phyloP scores from a whole-genome alignment of 1,284 basidiomycete genomes.

The Ceratobasidium sp. region DNA sequence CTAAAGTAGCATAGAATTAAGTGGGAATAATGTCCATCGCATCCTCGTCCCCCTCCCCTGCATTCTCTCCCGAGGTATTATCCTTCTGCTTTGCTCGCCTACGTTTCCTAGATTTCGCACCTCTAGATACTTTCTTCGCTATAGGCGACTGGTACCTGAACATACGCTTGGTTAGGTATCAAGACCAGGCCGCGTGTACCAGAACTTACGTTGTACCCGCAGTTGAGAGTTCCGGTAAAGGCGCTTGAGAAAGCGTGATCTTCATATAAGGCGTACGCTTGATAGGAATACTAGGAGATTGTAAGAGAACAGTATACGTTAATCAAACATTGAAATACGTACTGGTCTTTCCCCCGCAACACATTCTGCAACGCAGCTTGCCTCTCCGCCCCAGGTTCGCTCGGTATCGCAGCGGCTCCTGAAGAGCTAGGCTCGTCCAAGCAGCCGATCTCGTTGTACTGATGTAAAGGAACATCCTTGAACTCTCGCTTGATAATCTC shows the following conservation, averaged over 20 bases:
- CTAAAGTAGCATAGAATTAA: too few species aligned
- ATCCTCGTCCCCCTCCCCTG: conserved; percentile 3
- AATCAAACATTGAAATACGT: conserved; percentile 55
- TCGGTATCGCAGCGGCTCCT: conserved; percentile 55
- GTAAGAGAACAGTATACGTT: conserved; percentile 5
- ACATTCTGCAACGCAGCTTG: conserved; percentile 53
- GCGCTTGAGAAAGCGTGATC: conserved; percentile 72
- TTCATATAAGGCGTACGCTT: conserved; percentile 80
- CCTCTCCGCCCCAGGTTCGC: conserved; percentile 59
- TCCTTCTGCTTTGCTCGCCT: conserved; percentile 61
- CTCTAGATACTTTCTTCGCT: conserved; percentile 69
- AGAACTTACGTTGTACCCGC: conserved; percentile 68
- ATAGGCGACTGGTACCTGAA: conserved; percentile 71
- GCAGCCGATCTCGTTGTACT: conserved; percentile 81
- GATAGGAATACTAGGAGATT: conserved; percentile 68
- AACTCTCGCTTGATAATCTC: conserved; percentile 90
- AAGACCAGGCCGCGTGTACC: background rate
- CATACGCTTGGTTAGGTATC: background rate
- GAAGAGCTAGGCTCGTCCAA: conserved; percentile 64
- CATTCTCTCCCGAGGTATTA: conserved; percentile 6
- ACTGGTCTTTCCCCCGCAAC: conserved; percentile 71
- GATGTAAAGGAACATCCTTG: conserved; percentile 71
- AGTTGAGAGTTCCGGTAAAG: conserved; percentile 62
- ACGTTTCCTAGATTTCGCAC: conserved; percentile 69
- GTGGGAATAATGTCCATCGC: conserved; percentile 39